Base-by-base conservation (phyloP, 1,139 yeast genomes). In the Sugiyamaella castrensis region DNA sequence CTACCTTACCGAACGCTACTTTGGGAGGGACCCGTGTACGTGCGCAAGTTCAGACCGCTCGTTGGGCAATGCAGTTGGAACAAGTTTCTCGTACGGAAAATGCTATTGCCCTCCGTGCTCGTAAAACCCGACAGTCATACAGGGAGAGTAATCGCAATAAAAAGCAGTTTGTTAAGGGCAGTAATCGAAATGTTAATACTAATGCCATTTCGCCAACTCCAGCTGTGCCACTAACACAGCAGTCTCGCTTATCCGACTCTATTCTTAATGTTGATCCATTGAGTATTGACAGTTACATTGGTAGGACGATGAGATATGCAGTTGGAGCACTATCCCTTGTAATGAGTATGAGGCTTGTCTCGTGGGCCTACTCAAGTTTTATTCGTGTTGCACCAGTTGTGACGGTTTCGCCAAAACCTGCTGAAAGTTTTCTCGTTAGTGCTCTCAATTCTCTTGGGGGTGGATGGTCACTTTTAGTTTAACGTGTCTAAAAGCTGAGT, bases 41-140 rank as follows among this genome's bases (percentile, higher is more conserved):
- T 10, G 65, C 64, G 5, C 64, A 61, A 43, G 48, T 46, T 32
- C 55, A 55, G 28, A 61, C 61, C 11, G 63, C 63, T 7, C 45
- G 56, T 33, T 62, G 65, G 65, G 63, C 60, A 13, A 59, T 58
- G 60, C 57, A 53, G 15, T 42, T 62, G 24, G 64, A 59, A 19
- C 59, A 61, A 32, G 55, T 52, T 7, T 52, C 61, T 11, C 54
- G 64, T 10, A 52, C 56, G 7, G 62, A 60, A 19, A 57, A 57
- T 36, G 56, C 52, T 27, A 36, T 47, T 15, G 45, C 50, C 1
- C 32, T 47, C 44, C 15, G 46, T 37, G 37, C 47, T 29, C 44
- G 47, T 8, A 40, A 38, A 15, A 29, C 24, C 24, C 24, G 24
- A 19, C 24, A 19, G 24, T 19, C 24, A 28, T 10, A 36, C 13